Conservation (phyloP, 176 grass and related monocot genomes). For the Cymbopogon citratus region DNA sequence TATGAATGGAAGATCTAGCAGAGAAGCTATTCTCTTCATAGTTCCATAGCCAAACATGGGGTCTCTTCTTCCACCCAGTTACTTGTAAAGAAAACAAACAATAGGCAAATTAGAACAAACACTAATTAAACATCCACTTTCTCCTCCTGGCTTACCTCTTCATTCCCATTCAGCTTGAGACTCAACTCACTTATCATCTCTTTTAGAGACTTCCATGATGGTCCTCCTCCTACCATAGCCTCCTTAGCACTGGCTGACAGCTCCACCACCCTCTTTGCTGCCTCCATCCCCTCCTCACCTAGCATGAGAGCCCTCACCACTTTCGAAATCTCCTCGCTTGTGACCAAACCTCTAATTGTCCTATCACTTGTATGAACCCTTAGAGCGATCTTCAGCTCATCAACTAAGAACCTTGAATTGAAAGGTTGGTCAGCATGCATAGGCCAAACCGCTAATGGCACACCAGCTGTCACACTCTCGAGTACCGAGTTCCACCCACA, state of each 20-base stretch:
- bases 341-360: constrained; percentile 34
- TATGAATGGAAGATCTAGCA: too few relatives aligned
- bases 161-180: not conserved
- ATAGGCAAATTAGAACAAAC: not conserved
- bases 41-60: not conserved
- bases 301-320: constrained; percentile 25
- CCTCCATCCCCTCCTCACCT: constrained; percentile 15
- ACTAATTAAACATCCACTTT: not conserved
- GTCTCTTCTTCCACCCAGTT: not conserved
- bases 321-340: constrained; percentile 27
- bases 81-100: not conserved
- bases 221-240: constrained; percentile 31
- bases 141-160: not conserved
- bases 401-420: constrained; percentile 40
- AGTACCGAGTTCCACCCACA: constrained; percentile 76
- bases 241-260: not conserved
- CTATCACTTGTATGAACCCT: constrained; percentile 32
- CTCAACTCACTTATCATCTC: constrained; percentile 46
- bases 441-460: constrained; percentile 56
- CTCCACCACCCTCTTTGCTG: not conserved
- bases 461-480: constrained; percentile 28
- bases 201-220: constrained; percentile 32
- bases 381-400: constrained; percentile 50
- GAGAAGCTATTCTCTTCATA: too few relatives aligned
- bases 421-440: constrained; percentile 51